Base-by-base conservation (phyloP, 2,329 filamentous ascomycete species). In the Aspergillus calidoustus region DNA sequence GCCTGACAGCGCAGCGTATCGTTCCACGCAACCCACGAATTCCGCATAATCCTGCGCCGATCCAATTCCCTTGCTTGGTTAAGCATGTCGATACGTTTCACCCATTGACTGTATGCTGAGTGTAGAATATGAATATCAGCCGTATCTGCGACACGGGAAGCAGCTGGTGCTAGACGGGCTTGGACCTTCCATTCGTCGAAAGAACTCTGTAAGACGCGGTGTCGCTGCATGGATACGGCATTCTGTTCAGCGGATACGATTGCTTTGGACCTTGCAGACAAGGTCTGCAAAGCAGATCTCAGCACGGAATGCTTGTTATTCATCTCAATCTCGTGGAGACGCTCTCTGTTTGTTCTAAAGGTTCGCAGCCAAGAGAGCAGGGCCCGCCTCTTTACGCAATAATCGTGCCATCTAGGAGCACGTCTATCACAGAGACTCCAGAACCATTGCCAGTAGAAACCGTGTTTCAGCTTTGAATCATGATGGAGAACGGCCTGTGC, bases 11-110 rank as follows among this genome's bases (percentile, higher is more conserved):
- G 84, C 17, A 88, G 77, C 17, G 77, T 77, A 67, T 89, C 85
- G 64, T 89, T 89, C 88, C 87, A 90, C 11, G 78, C 76, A 1
- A 82, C 87, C 79, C 84, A 87, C 3, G 84, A 79, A 70, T 86
- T 86, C 54, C 81, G 82, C 54, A 87, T 69, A 30, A 88, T 71
- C 50, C 86, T 82, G 65, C 79, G 72, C 11, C 77, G 81, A 69
- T 88, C 80, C 34, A 85, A 75, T 54, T 79, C 74, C 23, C 76
- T 74, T 19, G 87, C 86, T 66, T 81, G 76, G 51, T 75, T 76
- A 38, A 81, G 76, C 66, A 81, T 76, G 44, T 75, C 71, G 53
- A 77, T 65, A 52, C 79, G 81, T 25, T 77, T 73, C 15, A 79
- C 76, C 86, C 87, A 89, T 19, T 77, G 74, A 8, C 72, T 70